Evolutionary conservation across 768 basidiomycete genomes (phyloP), one percentile per base, ranked within the genome.

Genomic region (Hirschioporus abietinus): DNA sequence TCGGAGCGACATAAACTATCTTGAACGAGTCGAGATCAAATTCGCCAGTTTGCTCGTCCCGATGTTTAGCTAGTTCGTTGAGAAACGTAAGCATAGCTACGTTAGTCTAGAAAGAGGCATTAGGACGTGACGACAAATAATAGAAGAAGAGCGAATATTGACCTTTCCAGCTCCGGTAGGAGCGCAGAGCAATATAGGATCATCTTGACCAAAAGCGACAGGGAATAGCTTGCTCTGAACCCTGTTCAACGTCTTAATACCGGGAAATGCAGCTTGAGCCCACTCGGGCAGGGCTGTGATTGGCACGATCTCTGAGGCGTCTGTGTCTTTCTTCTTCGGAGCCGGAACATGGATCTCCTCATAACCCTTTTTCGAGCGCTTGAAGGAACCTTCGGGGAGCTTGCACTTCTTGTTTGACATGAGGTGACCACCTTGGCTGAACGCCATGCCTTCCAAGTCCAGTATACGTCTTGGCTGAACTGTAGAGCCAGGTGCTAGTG

Each of bases 351-450:
- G 95, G 35, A 99, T 96, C 76, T 99, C 97, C 75, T 99, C 97
- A 75, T 92, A 98, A 1, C 97, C 95, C 76, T 99, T 99, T 78
- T 91, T 89, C 20, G 92, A 86, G 60, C 96, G 90, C 79, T 99
- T 99, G 84, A 98, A 96, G 18, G 95, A 97, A 4, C 97, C 97
- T 57, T 97, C 95, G 0, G 97, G 97, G 2, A 99, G 88, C 75
- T 96, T 97, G 79, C 91, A 93, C 79, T 98, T 98, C 79, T 98
- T 98, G 81, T 99, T 98, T 18, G 93, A 93, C 96, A 99, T 99
- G 68, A 98, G 80, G 68, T 98, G 96, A 0, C 93, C 95, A 25
- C 96, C 97, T 72, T 98, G 95, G 60, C 88, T 88, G 78, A 99
- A 99, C n/a, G 93, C 90, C 90, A 99, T 91, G 67, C 87, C 86